Evolutionary conservation across 1,284 basidiomycete species (phyloP).

Genomic region (Malassezia sp.): DNA sequence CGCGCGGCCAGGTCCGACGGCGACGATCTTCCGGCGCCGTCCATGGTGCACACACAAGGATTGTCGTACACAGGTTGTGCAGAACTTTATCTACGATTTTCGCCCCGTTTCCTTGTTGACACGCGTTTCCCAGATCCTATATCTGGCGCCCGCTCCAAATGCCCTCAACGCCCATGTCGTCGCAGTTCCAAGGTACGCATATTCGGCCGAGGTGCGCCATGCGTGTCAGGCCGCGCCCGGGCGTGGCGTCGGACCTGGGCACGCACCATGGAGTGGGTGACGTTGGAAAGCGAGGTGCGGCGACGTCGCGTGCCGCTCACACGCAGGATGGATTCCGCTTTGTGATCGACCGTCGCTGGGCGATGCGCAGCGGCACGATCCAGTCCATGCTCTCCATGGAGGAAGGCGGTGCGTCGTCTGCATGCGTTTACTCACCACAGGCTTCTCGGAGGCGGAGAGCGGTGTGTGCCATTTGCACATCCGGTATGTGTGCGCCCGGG

Average conservation of each 20-base stretch:
- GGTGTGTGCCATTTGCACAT: slow-evolving; percentile 48
- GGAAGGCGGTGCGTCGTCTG: slow-evolving; percentile 15
- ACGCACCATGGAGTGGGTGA: slow-evolving; percentile 25
- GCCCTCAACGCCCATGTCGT: background rate
- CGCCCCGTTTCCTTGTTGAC: too few species aligned
- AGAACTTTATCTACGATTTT: too few species aligned
- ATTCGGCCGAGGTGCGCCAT: slow-evolving; percentile 9
- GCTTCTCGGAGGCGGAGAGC: slow-evolving; percentile 48
- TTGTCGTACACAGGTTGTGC: too few species aligned
- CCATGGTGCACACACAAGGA: too few species aligned
- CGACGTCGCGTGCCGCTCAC: background rate
- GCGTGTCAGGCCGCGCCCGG: background rate
- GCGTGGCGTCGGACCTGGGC: background rate
- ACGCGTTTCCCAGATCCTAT: background rate
- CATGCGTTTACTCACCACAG: slow-evolving; percentile 20
- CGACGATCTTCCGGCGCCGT: too few species aligned
- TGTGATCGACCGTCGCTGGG: slow-evolving; percentile 24
- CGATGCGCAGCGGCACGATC: slow-evolving; percentile 26
- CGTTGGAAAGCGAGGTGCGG: slow-evolving; percentile 35
- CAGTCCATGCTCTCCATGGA: slow-evolving; percentile 31
- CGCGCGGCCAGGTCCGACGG: too few species aligned
- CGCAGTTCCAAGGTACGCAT: slow-evolving; percentile 2
- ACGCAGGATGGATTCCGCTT: slow-evolving; percentile 35
- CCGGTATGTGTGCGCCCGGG: too few species aligned
- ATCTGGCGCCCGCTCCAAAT: too few species aligned